Conservation (phyloP, 2,329 filamentous ascomycete species). For the Colletotrichum theobromicola region DNA sequence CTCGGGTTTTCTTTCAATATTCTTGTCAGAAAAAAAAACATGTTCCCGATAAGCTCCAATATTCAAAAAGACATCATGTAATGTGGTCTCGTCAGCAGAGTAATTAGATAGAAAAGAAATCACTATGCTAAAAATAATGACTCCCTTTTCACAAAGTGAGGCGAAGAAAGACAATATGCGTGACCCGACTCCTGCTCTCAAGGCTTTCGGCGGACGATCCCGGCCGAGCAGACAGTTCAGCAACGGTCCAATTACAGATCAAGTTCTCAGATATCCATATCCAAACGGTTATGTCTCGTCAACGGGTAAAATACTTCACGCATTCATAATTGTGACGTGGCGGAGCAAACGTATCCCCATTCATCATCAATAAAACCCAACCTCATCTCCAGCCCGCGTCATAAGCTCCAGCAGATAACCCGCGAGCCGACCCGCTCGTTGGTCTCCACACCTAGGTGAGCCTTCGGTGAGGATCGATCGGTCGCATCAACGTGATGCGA, state of each 20-base stretch:
- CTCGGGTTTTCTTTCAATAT: neutral
- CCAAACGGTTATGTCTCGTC: neutral
- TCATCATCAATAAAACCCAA: neutral
- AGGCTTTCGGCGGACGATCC: neutral
- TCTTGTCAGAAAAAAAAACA: neutral
- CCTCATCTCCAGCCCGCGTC: neutral
- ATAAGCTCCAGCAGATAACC: neutral
- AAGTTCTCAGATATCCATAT: neutral
- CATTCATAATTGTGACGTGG: neutral
- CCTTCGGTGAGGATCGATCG: neutral
- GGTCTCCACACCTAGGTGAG: neutral
- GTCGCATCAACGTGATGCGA: neutral
- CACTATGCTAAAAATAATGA: rapidly evolving
- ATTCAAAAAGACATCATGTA: neutral
- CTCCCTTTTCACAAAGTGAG: neutral
- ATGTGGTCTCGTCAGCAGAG: neutral
- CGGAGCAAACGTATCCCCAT: rapidly evolving
- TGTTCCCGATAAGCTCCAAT: neutral
- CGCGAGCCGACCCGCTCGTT: neutral
- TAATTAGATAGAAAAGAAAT: rapidly evolving
- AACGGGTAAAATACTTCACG: neutral
- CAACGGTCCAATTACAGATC: neutral
- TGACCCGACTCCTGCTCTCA: neutral
- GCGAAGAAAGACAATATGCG: neutral
- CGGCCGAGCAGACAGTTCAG: neutral